Conservation (phyloP, 129 eudicot genomes). For the Helianthus annuus region HanXRQr2.0-SUNRISE NC_035435.2:6832160-6832659, state of each 20-base stretch:
- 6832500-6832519: constrained; percentile 75
- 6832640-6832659: constrained; percentile 75
- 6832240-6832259: background rate
- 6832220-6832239: background rate
- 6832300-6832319: constrained; percentile 87
- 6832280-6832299: constrained; percentile 91
- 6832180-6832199: too few species aligned
- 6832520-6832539: constrained; percentile 74
- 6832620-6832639: constrained; percentile 59
- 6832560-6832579: constrained; percentile 91
- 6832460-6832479: background rate
- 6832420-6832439: background rate
- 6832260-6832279: background rate
- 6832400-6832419: background rate
- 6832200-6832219: too few species aligned
- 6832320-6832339: constrained; percentile 82
- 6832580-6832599: constrained; percentile 56
- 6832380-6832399: background rate
- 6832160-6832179: too few species aligned
- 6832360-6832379: constrained; percentile 64
- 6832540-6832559: constrained; percentile 78
- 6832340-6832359: constrained; percentile 68
- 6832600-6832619: constrained; percentile 63
- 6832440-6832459: background rate
- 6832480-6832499: background rate